Evolutionary conservation across 805 yeast genomes (phyloP), one percentile per base, ranked within the genome.

Genomic region (Saccharomycopsis fodiens): DNA sequence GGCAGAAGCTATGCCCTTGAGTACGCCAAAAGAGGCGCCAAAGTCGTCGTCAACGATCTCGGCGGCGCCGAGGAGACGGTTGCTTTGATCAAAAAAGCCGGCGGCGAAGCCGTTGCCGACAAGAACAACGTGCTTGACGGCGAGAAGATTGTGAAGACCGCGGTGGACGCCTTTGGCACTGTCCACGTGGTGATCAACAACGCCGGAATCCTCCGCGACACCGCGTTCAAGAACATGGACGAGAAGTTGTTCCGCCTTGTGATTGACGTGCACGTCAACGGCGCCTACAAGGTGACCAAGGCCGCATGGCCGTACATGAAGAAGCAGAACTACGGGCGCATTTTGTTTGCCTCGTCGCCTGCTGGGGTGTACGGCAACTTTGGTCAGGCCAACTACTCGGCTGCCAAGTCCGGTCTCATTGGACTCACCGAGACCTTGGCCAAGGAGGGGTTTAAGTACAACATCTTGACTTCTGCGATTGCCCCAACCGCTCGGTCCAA

Each of bases 321-420:
- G 61, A 67, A 84, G 53, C 97, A 93, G 65, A 76, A 78, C 51
- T 91, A 72, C 59, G 98, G 98, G 53, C 75, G 97, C 57, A 74
- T 91, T 56, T 66, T 91, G 57, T 89, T 87, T 73, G 89, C 97
- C n/a, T 79, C 95, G 22, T 88, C 96, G 3, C 96, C 97, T 3
- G 97, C 97, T 30, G 98, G 98, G 19, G 72, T 91, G 54, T 91
- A 83, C 62, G 98, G 98, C 52, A 88, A 88, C 67, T 91, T 89
- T 66, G 98, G 98, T 41, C 98, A 91, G 68, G 78, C 95, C 35
- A 91, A 91, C 68, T 91, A 91, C 67, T 80, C 96, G 1, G 89
- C 96, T 23, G 97, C 96, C 19, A 91, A 91, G 65, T 69, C 85
- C 52, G 97, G 85, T 15, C 69, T 88, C 44, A 85, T 91, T 46